phyloP scores from a whole-genome alignment of 306 rosid species.

The Sphenostylis stenocarpa region DNA sequence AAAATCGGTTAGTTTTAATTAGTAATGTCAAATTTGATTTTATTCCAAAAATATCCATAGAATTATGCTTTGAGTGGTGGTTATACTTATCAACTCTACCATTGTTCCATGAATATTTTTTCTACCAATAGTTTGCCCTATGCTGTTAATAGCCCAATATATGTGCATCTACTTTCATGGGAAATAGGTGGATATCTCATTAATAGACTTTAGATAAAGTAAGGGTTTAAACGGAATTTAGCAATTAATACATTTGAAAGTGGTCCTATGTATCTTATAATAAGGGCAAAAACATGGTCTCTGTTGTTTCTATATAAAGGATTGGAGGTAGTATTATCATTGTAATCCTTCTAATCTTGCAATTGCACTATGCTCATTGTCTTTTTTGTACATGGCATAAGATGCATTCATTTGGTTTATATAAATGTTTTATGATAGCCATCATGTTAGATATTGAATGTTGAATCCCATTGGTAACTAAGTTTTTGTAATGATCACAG shows the following conservation, averaged over 20 bases:
- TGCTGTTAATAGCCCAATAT: neutral
- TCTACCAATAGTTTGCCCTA: neutral
- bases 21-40: too few species aligned
- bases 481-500: conserved; percentile 48
- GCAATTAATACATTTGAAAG: too few species aligned
- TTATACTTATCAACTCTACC: too few species aligned
- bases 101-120: too few species aligned
- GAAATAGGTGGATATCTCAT: too few species aligned
- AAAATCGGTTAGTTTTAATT: too few species aligned
- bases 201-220: too few species aligned
- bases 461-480: conserved; percentile 33
- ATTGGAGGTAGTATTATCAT: neutral
- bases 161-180: too few species aligned
- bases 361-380: neutral
- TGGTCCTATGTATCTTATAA: neutral
- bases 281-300: too few species aligned
- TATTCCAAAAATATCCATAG: too few species aligned
- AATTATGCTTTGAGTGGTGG: neutral
- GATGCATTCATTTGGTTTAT: neutral
- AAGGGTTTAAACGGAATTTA: too few species aligned
- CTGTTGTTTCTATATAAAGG: neutral
- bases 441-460: neutral
- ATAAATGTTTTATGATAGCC: neutral
- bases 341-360: neutral
- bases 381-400: neutral